Conservation (phyloP, 495 filamentous ascomycete species). For the Aspergillus bridgeri region DNA sequence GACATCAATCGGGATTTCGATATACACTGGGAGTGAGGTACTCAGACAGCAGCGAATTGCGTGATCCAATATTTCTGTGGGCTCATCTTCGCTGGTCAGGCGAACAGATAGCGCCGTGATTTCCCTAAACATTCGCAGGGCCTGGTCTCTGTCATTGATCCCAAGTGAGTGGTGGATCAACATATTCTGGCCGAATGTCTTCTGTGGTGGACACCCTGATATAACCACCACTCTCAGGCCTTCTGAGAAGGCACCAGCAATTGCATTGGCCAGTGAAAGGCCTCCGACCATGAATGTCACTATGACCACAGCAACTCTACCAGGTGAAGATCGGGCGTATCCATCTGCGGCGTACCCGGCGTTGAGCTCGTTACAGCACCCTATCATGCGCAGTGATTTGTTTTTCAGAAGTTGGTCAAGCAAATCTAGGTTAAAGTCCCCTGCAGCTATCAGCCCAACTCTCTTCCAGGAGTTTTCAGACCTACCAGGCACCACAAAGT, state of each 20-base stretch:
- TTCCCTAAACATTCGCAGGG: constrained; percentile 3
- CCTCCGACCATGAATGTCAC: constrained; percentile 78
- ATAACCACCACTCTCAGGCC: constrained; percentile 72
- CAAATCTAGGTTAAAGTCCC: constrained; percentile 65
- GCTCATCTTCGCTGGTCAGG: not conserved
- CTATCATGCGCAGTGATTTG: constrained; percentile 61
- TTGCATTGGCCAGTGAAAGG: constrained; percentile 64
- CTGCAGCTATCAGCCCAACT: constrained; percentile 19
- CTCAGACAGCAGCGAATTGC: not conserved
- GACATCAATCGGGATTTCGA: constrained; percentile 13
- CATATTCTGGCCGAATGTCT: not conserved
- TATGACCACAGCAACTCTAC: constrained; percentile 63
- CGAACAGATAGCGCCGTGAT: not conserved
- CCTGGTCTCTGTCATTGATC: constrained; percentile 1
- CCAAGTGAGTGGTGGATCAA: constrained; percentile 11
- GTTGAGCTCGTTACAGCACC: constrained; percentile 74
- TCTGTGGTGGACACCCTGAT: constrained; percentile 44
- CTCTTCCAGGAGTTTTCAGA: no score
- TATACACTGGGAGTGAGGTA: constrained; percentile 11
- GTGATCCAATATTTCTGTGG: not conserved
- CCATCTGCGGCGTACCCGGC: constrained; percentile 77
- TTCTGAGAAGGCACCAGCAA: constrained; percentile 71
- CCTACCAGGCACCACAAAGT: constrained; percentile 11
- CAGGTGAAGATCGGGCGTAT: constrained; percentile 57
- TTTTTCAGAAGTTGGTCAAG: constrained; percentile 59